Evolutionary conservation across 2,329 filamentous ascomycete genomes (phyloP).

Genomic region (Berkeleyomyces rouxiae): DNA sequence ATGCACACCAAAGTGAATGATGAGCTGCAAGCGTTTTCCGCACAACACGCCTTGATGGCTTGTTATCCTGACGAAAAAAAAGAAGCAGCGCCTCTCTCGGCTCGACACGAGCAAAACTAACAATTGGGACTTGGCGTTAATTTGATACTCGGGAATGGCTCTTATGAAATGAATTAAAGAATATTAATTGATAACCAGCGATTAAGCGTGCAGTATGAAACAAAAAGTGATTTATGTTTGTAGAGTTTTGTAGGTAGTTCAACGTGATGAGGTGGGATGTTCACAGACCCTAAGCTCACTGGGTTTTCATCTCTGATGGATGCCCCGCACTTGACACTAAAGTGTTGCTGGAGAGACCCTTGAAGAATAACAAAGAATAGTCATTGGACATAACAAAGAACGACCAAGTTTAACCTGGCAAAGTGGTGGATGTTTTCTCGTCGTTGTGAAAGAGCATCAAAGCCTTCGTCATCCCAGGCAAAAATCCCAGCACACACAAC

Average conservation of each 20-base stretch:
- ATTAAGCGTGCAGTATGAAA: slow-evolving; percentile 9
- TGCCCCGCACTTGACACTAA: no score
- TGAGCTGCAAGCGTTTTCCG: slow-evolving; percentile 12
- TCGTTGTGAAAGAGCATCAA: not conserved
- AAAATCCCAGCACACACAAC: not conserved
- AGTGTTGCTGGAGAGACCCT: no score
- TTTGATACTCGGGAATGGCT: slow-evolving; percentile 9
- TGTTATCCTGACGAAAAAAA: slow-evolving; percentile 9
- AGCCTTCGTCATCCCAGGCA: not conserved
- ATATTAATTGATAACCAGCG: slow-evolving; percentile 13
- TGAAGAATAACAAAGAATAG: not conserved
- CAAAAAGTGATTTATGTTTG: not conserved
- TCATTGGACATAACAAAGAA: not conserved
- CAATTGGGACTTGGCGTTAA: slow-evolving; percentile 6
- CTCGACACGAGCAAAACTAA: not conserved
- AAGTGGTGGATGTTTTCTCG: no score
- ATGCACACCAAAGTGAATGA: slow-evolving; percentile 9
- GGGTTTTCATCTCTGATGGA: not conserved
- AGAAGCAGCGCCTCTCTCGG: slow-evolving; percentile 4
- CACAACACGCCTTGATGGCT: slow-evolving; percentile 9
- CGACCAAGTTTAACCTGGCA: no score
- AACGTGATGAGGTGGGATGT: no score
- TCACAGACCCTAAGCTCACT: not conserved
- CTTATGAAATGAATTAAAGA: slow-evolving; percentile 7
- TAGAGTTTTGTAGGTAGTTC: not conserved